phyloP scores from a whole-genome alignment of 768 basidiomycete genomes.

The Xerocomus brunneocitrinus region DNA sequence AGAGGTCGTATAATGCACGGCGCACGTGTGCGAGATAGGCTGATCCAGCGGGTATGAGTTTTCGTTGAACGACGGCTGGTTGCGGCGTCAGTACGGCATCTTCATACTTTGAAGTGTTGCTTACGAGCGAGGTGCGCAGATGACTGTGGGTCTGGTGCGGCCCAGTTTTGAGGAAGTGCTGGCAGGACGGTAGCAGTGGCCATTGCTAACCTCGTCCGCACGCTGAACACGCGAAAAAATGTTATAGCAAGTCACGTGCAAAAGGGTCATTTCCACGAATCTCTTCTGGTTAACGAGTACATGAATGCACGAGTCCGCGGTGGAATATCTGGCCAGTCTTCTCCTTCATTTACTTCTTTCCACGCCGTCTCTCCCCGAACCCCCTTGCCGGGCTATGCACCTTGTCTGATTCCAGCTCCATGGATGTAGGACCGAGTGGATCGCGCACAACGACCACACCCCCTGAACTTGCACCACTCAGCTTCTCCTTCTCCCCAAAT shows the following conservation, averaged over 20 bases:
- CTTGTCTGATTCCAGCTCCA: conserved; percentile 2
- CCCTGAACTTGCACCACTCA: not conserved
- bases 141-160: conserved; percentile 8
- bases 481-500: conserved; percentile 41
- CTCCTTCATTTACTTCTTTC: conserved; percentile 7
- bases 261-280: conserved; percentile 12
- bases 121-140: conserved; percentile 25
- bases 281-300: not conserved
- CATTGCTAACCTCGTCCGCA: conserved; percentile 12
- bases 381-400: conserved; percentile 17
- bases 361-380: conserved; percentile 24
- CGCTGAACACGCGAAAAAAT: not conserved
- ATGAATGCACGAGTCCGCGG: conserved; percentile 4
- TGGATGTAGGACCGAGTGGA: conserved; percentile 29
- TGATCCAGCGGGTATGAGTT: conserved; percentile 79
- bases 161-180: conserved; percentile 24
- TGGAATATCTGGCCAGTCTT: not conserved
- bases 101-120: not conserved
- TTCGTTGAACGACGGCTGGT: conserved; percentile 37
- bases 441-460: conserved; percentile 25
- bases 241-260: conserved; percentile 16
- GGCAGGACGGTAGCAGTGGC: conserved; percentile 24
- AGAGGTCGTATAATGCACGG: conserved; percentile 66
- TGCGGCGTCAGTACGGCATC: not conserved
- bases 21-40: conserved; percentile 83